Evolutionary conservation across 257 asterid species (phyloP).

Genomic region (Rehmannia glutinosa): DNA sequence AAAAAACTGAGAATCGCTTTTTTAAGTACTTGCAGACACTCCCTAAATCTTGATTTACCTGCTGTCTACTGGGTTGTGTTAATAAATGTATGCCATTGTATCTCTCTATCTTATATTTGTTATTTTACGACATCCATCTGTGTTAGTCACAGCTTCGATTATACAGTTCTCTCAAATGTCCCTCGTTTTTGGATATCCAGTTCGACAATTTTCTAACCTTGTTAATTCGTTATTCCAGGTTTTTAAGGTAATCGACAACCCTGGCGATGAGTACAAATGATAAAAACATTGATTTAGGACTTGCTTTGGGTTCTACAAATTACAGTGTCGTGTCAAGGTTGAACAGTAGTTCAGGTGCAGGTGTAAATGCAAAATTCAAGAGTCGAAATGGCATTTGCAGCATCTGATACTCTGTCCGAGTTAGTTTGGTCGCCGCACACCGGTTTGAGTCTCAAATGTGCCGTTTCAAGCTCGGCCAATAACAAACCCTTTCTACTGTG

Average conservation of each 20-base stretch:
- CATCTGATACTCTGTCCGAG: conserved; percentile 64
- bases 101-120: no score
- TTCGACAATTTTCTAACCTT: neutral
- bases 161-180: no score
- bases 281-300: conserved; percentile 41
- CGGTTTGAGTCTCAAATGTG: conserved; percentile 58
- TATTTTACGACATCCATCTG: no score
- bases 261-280: conserved; percentile 30
- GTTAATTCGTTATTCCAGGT: conserved; percentile 17
- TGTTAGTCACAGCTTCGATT: no score
- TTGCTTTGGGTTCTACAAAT: conserved; percentile 38
- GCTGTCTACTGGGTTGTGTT: no score
- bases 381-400: conserved; percentile 42
- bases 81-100: no score
- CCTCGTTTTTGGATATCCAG: no score
- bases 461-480: conserved; percentile 28
- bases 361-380: conserved; percentile 75
- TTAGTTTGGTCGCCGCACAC: conserved; percentile 68
- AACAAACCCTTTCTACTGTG: conserved; percentile 33
- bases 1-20: no score
- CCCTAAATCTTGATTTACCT: neutral
- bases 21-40: no score
- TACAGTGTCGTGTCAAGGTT: conserved; percentile 18
- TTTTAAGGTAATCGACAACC: conserved; percentile 4
- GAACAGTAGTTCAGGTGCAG: conserved; percentile 56